Conservation (phyloP, 225 moss, liverwort and hornwort species). For the Anthoceros angustus region DNA sequence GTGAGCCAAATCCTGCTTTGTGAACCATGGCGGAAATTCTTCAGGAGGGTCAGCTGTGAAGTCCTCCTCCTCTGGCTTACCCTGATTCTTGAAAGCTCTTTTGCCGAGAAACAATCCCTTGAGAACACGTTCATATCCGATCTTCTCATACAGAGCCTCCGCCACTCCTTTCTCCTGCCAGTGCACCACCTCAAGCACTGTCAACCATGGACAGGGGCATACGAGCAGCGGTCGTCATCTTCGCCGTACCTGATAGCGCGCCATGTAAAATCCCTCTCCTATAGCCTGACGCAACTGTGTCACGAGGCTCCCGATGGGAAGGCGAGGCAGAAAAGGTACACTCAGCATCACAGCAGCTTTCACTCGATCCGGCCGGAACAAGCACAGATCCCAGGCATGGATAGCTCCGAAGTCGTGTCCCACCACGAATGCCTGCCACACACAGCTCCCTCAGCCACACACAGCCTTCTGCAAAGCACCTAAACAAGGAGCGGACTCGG, state of each 20-base stretch:
- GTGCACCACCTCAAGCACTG: background rate
- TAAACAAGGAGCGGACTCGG: constrained; percentile 16
- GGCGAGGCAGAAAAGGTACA: background rate
- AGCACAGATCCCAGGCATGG: background rate
- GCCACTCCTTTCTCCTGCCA: background rate
- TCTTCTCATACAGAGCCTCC: background rate
- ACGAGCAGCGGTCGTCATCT: background rate
- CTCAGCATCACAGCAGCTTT: background rate
- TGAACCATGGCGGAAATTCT: constrained; percentile 28
- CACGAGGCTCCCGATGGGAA: background rate
- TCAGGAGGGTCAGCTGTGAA: constrained; percentile 8
- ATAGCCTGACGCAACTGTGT: background rate
- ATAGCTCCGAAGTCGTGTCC: background rate
- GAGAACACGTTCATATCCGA: background rate
- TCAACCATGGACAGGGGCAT: background rate
- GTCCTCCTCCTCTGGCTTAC: constrained; percentile 5
- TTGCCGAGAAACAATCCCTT: background rate
- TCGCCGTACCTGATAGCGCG: background rate
- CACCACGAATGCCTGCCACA: constrained; percentile 5
- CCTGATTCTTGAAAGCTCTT: background rate
- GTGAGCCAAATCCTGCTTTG: constrained; percentile 22
- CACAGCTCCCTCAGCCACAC: background rate
- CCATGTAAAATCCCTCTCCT: background rate
- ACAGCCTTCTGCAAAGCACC: background rate
- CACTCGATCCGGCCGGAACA: background rate